Percentiles rank a stretch among this genome's conserved stretches.
These are phyloP conservation scores for Lactarius deliciosus DNA, from an alignment of 768 basidiomycete genomes.

Conservation along the genomic window DNA sequence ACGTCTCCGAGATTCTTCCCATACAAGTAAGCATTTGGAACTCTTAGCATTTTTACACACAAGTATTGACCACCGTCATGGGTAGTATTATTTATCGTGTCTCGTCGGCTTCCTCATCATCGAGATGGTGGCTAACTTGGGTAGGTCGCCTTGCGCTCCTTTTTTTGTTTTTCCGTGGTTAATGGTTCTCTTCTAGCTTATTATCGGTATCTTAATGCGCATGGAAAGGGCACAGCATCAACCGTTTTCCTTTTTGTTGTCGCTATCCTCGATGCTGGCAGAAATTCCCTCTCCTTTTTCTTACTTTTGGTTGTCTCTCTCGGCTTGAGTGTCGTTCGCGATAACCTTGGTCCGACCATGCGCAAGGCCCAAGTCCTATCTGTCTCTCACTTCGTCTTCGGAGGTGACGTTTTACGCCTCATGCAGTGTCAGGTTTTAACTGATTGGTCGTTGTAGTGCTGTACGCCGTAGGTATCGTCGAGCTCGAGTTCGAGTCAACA, in stretches of 20 bases:
- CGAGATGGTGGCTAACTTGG: constrained; percentile 94
- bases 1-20: constrained; percentile 80
- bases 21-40: constrained; percentile 60
- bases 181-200: constrained; percentile 54
- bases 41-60: constrained; percentile 5
- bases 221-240: constrained; percentile 69
- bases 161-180: not conserved
- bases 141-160: constrained; percentile 40
- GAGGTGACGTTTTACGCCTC: constrained; percentile 58
- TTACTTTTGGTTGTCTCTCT: constrained; percentile 90
- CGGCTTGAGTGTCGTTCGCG: constrained; percentile 88
- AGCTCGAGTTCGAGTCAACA: constrained; percentile 87
- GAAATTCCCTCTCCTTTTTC: constrained; percentile 95
- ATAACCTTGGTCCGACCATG: constrained; percentile 85
- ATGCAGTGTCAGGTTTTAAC: not conserved
- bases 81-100: constrained; percentile 86
- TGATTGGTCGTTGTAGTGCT: constrained; percentile 51
- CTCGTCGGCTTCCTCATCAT: constrained; percentile 83
- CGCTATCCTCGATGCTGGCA: constrained; percentile 90
- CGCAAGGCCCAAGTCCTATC: constrained; percentile 78
- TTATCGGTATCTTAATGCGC: constrained; percentile 91
- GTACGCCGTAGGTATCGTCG: constrained; percentile 93
- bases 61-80: constrained; percentile 4
- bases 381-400: constrained; percentile 87
- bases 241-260: constrained; percentile 94